phyloP scores from a whole-genome alignment of 805 yeast species.

The Saccharomyces jurei region DNA sequence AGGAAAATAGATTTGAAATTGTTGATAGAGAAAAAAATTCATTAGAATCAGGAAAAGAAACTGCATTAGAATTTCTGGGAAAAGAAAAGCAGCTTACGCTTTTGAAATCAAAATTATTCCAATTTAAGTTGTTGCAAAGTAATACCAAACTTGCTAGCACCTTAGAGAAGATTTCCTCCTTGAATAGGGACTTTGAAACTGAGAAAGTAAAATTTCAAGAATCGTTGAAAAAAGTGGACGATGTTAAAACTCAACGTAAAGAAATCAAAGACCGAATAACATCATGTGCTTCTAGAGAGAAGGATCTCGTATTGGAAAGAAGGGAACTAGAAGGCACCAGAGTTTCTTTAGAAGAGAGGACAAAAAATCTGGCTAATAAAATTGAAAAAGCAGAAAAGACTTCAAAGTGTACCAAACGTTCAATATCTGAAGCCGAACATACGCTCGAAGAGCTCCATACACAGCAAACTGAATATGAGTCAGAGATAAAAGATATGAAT shows the following conservation, averaged over 20 bases:
- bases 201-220: slow-evolving; percentile 39
- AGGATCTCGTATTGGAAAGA: slow-evolving; percentile 20
- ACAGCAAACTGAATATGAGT: slow-evolving; percentile 37
- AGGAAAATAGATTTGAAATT: slow-evolving; percentile 67
- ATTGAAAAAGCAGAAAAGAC: slow-evolving; percentile 51
- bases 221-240: slow-evolving; percentile 33
- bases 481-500: slow-evolving; percentile 40
- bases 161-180: slow-evolving; percentile 31
- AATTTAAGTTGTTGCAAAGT: slow-evolving; percentile 39
- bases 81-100: slow-evolving; percentile 54
- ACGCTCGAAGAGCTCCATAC: slow-evolving; percentile 40
- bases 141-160: slow-evolving; percentile 35
- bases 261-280: slow-evolving; percentile 21
- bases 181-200: slow-evolving; percentile 35
- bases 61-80: slow-evolving; percentile 57
- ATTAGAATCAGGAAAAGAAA: slow-evolving; percentile 56
- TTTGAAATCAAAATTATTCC: slow-evolving; percentile 49
- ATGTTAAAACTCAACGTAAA: slow-evolving; percentile 23
- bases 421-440: slow-evolving; percentile 38
- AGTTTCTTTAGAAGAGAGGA: slow-evolving; percentile 69
- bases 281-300: slow-evolving; percentile 27
- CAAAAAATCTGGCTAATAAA: slow-evolving; percentile 55
- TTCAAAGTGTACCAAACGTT: slow-evolving; percentile 39
- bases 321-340: slow-evolving; percentile 42
- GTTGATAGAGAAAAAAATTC: slow-evolving; percentile 67